Evolutionary conservation across 176 grass and related monocot genomes (phyloP).

Genomic region (Ensete glaucum): DNA sequence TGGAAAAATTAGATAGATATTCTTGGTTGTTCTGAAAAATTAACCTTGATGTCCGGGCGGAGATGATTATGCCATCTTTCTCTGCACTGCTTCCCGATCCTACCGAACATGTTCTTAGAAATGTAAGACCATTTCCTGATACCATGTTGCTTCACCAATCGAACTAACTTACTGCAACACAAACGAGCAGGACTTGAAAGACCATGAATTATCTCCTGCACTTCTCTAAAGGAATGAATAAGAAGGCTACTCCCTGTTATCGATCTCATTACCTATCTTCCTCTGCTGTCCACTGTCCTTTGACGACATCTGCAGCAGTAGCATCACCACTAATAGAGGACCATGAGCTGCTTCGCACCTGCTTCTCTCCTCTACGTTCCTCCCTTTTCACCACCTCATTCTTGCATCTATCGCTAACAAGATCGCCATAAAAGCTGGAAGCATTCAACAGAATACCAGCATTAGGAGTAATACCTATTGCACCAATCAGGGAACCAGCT

Average conservation of each 20-base stretch:
- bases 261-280: constrained; percentile 39
- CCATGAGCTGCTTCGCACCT: background rate
- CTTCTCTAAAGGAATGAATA: background rate
- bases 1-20: no score
- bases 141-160: constrained; percentile 41
- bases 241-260: background rate
- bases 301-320: constrained; percentile 18
- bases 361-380: background rate
- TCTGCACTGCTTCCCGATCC: constrained; percentile 74
- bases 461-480: constrained; percentile 11
- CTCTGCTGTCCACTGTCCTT: constrained; percentile 50
- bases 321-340: background rate
- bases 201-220: background rate
- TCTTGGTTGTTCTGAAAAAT: no score
- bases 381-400: background rate
- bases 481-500: background rate
- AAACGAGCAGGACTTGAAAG: background rate
- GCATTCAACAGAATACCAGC: constrained; percentile 21
- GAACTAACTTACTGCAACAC: constrained; percentile 32
- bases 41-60: constrained; percentile 59
- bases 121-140: constrained; percentile 55
- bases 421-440: constrained; percentile 23
- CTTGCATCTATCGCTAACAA: background rate
- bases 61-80: constrained; percentile 86
- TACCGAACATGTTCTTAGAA: constrained; percentile 39